Evolutionary conservation across 352 stramenopile genomes (phyloP), one percentile per base, ranked within the genome.

Genomic region (Phytopythium boreale): DNA sequence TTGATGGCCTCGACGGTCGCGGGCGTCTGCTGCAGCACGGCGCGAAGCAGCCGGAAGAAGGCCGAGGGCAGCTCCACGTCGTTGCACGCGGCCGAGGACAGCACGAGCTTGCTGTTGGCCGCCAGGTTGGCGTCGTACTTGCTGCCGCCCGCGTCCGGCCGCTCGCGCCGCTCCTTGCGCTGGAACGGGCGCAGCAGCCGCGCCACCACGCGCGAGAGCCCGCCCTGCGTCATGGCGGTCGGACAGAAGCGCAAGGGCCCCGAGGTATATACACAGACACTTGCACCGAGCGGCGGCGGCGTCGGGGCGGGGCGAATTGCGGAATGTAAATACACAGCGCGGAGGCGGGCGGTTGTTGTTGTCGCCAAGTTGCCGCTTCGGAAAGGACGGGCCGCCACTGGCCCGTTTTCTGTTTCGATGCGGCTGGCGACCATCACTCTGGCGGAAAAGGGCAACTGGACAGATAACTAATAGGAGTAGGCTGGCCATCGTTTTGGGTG

Each of bases 161-260:
- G 53, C 51, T 47, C 47, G 17, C 63, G 55, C 24, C 56, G 60
- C 52, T 67, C 63, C 37, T 69, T 70, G 41, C 67, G 71, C 50
- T 82, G 74, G 63, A 86, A 80, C 15, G 75, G 62, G 24, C 70
- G 69, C 62, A 84, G 43, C 26, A 86, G 65, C 39, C 70, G 66
- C 63, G 68, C 59, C 60, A 86, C 68, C 2, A 72, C 68, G 61
- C 71, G 72, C 59, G 75, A 82, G 56, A 86, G 55, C 27, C 71
- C 62, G 51, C 70, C 67, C 29, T 82, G 66, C 10, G 75, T 19
- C 64, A 80, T 74, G 39, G 27, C 10, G 26, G 29, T 7, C 4
- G 29, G 29, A 34, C n/a, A n/a, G n/a, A n/a, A n/a, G n/a, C n/a
- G n/a, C n/a, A n/a, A n/a, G n/a, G n/a, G n/a, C n/a, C n/a, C n/a